Conservation (phyloP, 2,329 filamentous ascomycete genomes). For the Rhexocercosporidium sp. region DNA sequence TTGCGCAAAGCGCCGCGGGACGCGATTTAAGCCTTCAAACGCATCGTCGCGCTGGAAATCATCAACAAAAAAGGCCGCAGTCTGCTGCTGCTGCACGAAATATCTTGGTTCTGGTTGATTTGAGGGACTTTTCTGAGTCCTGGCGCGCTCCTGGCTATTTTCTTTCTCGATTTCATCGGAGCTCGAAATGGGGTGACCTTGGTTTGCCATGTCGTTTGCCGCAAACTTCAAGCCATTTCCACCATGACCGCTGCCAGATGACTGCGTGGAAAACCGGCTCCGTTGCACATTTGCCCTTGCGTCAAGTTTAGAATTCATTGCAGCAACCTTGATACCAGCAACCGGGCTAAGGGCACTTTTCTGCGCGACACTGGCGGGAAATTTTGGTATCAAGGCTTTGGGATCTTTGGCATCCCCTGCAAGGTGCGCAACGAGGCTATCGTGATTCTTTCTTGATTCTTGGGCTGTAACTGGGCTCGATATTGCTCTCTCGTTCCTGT, state of each 20-base stretch:
- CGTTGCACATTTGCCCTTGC: constrained; percentile 20
- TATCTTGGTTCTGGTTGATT: constrained; percentile 16
- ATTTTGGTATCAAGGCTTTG: not conserved
- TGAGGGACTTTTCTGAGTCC: not conserved
- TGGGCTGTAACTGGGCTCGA: not conserved
- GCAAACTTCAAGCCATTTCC: constrained; percentile 3
- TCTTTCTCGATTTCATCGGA: constrained; percentile 34
- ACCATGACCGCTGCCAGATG: not conserved
- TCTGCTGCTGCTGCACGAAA: not conserved
- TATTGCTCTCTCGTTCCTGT: not conserved
- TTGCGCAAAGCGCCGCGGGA: constrained; percentile 49
- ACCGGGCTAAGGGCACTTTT: constrained; percentile 4
- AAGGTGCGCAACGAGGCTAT: not conserved
- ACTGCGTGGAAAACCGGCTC: constrained; percentile 1
- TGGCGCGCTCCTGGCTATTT: constrained; percentile 30
- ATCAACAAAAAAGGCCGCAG: constrained; percentile 15
- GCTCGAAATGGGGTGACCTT: not conserved
- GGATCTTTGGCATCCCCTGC: not conserved
- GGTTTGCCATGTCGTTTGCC: not conserved
- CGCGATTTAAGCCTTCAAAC: constrained; percentile 37
- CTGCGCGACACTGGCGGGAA: not conserved
- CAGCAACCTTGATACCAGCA: constrained; percentile 4
- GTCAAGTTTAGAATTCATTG: constrained; percentile 21
- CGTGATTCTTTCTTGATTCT: not conserved
- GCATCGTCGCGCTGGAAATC: constrained; percentile 34